These are phyloP conservation scores for Penicillium longicatenatum DNA, from an alignment of 495 filamentous ascomycete species.

Conservation along the genomic window DNA sequence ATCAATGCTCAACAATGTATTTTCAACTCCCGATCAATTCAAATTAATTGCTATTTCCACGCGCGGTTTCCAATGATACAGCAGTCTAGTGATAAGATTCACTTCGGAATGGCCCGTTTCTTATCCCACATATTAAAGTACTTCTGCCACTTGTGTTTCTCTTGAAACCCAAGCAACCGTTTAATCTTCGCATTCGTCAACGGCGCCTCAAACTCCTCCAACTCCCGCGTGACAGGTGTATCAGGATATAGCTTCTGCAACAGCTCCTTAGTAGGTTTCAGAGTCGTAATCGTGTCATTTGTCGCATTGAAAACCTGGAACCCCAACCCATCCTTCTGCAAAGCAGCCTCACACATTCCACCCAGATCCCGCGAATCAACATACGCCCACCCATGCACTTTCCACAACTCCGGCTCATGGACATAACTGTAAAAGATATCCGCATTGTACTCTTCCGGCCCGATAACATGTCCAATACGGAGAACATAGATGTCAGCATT, in stretches of 20 bases:
- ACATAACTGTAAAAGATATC: slow-evolving; percentile 53
- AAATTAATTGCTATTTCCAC: too few species aligned
- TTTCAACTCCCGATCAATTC: too few species aligned
- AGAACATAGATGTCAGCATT: slow-evolving; percentile 58
- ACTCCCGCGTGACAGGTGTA: slow-evolving; percentile 47
- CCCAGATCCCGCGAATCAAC: slow-evolving; percentile 60
- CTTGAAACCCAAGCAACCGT: slow-evolving; percentile 56
- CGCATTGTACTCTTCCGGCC: slow-evolving; percentile 54
- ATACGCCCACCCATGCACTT: slow-evolving; percentile 61
- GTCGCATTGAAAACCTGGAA: slow-evolving; percentile 63
- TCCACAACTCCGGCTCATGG: slow-evolving; percentile 49
- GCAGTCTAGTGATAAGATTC: neutral
- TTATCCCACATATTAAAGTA: slow-evolving; percentile 36
- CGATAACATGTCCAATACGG: slow-evolving; percentile 58
- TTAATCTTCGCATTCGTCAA: slow-evolving; percentile 59
- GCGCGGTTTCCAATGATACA: too few species aligned
- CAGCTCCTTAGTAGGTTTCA: slow-evolving; percentile 29
- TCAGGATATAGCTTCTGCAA: slow-evolving; percentile 43
- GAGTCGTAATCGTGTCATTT: slow-evolving; percentile 54
- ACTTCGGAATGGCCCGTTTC: neutral
- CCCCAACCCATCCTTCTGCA: slow-evolving; percentile 44
- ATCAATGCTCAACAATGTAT: too few species aligned
- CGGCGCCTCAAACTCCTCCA: slow-evolving; percentile 57
- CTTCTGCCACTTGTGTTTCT: slow-evolving; percentile 54
- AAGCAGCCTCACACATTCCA: slow-evolving; percentile 31